A percentile compares a stretch with the other conserved stretches of the same genome.
Conservation (phyloP, 805 yeast species). For the Grigorovia yakushimaensis region DNA sequence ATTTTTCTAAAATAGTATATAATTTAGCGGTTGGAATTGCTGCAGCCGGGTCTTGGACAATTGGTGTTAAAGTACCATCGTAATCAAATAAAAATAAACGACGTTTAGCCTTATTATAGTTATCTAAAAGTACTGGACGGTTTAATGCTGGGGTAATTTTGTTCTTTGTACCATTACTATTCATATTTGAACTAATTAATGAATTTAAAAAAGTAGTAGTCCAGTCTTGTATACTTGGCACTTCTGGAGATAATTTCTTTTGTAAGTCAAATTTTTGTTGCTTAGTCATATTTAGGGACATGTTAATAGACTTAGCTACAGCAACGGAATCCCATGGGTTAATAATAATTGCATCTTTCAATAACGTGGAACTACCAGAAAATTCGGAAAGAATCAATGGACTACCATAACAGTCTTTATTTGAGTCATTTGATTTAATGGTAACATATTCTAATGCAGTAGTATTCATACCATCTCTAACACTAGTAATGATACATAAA, state of each 20-base stretch:
- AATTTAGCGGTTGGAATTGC: conserved; percentile 85
- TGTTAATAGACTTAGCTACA: conserved; percentile 74
- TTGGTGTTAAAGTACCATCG: conserved; percentile 96
- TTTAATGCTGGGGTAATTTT: conserved; percentile 77
- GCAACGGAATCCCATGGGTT: conserved; percentile 98
- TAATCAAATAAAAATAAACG: conserved; percentile 87
- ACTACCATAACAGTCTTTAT: conserved; percentile 31
- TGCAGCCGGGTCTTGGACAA: conserved; percentile 95
- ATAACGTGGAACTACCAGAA: conserved; percentile 73
- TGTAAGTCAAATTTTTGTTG: conserved; percentile 40
- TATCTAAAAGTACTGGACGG: conserved; percentile 49
- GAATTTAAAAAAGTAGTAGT: conserved; percentile 50
- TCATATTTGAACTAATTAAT: conserved; percentile 31
- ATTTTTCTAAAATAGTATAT: conserved; percentile 43
- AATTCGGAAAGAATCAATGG: conserved; percentile 89
- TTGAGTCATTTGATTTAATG: conserved; percentile 54
- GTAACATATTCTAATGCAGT: conserved; percentile 88
- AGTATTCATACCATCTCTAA: conserved; percentile 94
- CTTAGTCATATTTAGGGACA: conserved; percentile 47
- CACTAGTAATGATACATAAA: conserved; percentile 76
- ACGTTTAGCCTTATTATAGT: conserved; percentile 51
- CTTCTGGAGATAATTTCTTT: conserved; percentile 48
- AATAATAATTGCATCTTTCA: conserved; percentile 67
- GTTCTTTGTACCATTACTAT: conserved; percentile 26
- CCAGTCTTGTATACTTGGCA: conserved; percentile 77